These are phyloP conservation scores for Fusarium lateritium DNA, from an alignment of 2,329 filamentous ascomycete genomes.

Conservation along the genomic window DNA sequence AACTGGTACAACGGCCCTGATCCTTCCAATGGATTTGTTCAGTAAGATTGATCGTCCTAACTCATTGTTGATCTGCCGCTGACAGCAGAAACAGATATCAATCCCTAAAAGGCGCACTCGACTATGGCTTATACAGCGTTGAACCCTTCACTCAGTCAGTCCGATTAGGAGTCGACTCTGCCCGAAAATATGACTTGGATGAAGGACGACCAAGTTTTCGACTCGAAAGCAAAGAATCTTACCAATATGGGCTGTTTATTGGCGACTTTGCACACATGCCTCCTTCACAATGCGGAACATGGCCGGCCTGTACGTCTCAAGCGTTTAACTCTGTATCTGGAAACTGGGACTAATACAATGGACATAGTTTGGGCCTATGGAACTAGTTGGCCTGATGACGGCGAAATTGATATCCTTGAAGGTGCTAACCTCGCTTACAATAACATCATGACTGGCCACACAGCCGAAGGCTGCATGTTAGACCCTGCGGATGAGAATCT, in stretches of 20 bases:
- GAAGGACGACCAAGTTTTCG: slow-evolving; percentile 73
- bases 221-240: slow-evolving; percentile 74
- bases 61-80: slow-evolving; percentile 29
- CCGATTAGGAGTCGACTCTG: slow-evolving; percentile 62
- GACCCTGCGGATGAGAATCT: slow-evolving; percentile 36
- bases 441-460: slow-evolving; percentile 76
- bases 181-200: slow-evolving; percentile 54
- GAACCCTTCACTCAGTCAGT: slow-evolving; percentile 59
- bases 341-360: slow-evolving; percentile 19
- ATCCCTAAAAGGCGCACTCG: slow-evolving; percentile 57
- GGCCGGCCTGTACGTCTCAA: slow-evolving; percentile 74
- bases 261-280: slow-evolving; percentile 83
- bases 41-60: slow-evolving; percentile 62
- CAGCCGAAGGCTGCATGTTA: slow-evolving; percentile 56
- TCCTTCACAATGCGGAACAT: slow-evolving; percentile 76
- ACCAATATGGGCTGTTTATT: slow-evolving; percentile 77
- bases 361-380: slow-evolving; percentile 67
- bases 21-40: slow-evolving; percentile 77
- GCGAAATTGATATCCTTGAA: slow-evolving; percentile 80
- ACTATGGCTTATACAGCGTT: slow-evolving; percentile 59
- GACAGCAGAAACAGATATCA: slow-evolving; percentile 58
- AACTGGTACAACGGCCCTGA: slow-evolving; percentile 68
- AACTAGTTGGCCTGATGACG: slow-evolving; percentile 71
- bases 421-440: slow-evolving; percentile 73
- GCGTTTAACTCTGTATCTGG: not conserved